phyloP scores from a whole-genome alignment of 2,329 filamentous ascomycete species.

The Pseudogymnoascus sp. region DNA sequence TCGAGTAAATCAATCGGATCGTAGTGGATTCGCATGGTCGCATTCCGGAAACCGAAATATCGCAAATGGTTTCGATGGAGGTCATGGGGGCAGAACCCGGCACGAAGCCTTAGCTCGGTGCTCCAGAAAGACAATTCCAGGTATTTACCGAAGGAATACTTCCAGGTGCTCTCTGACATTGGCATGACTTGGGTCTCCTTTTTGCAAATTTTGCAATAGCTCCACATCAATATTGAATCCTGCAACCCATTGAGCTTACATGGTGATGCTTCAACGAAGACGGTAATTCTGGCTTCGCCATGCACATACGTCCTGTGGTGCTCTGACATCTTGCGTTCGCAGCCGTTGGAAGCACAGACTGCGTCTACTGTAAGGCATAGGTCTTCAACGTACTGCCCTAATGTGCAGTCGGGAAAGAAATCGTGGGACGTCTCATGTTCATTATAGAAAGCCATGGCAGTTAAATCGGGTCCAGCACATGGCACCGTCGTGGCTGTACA shows the following conservation, averaged over 20 bases:
- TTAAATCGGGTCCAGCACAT: slow-evolving; percentile 81
- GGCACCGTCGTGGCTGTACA: slow-evolving; percentile 91
- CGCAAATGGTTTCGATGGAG: slow-evolving; percentile 86
- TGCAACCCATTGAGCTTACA: slow-evolving; percentile 55
- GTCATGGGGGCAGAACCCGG: slow-evolving; percentile 77
- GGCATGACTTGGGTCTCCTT: slow-evolving; percentile 81
- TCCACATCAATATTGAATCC: slow-evolving; percentile 93
- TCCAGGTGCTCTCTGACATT: slow-evolving; percentile 94
- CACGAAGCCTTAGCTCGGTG: slow-evolving; percentile 64
- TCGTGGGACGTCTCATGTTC: slow-evolving; percentile 63
- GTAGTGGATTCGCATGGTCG: slow-evolving; percentile 82
- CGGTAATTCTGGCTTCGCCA: slow-evolving; percentile 84
- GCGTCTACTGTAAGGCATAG: slow-evolving; percentile 67
- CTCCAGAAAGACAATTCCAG: slow-evolving; percentile 98
- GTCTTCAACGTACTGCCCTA: slow-evolving; percentile 93
- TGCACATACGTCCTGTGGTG: slow-evolving; percentile 97
- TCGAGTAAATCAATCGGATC: slow-evolving; percentile 89
- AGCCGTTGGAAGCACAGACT: slow-evolving; percentile 75
- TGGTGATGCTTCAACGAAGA: slow-evolving; percentile 73
- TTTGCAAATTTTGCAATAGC: slow-evolving; percentile 83
- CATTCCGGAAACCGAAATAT: slow-evolving; percentile 83
- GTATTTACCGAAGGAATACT: slow-evolving; percentile 97
- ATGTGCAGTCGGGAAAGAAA: slow-evolving; percentile 77
- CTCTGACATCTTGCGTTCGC: slow-evolving; percentile 79
- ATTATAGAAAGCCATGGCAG: slow-evolving; percentile 88